Base-by-base conservation (phyloP, 23 red algal species). In the Gracilaria gracilis region DNA sequence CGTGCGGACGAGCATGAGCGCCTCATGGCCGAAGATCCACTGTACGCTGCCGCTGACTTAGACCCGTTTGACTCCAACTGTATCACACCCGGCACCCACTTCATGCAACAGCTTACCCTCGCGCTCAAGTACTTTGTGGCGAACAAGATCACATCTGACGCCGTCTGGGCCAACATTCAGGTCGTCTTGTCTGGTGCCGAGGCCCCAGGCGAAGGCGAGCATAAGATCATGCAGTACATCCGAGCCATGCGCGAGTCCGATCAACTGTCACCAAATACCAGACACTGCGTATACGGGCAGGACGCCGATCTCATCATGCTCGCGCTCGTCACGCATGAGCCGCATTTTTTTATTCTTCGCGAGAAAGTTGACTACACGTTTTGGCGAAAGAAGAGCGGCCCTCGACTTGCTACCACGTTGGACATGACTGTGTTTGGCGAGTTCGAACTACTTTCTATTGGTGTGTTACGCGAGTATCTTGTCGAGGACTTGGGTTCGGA, bases 141-240 rank as follows among this genome's bases (percentile, higher is more conserved):
- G 36, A 94, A 96, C 70, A 94, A 91, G 79, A 87, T 94, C 29
- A 83, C 93, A 15, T 90, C 95, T 34, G 88, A 88, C 57, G 59
- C 89, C 14, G 75, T 62, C 32, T 89, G 91, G 97, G 57, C 79
- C 8, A 78, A 66, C 50, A 84, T 91, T 33, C 71, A 74, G 25
- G 97, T 99, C 23, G 77, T 99, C 21, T 72, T 96, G 12, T 95
- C 93, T 25, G 95, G 94, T 14, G 80, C 97, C 5, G 90, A 99
- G 61, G 93, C 91, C 28, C 97, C 97, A 12, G 97, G 97, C 31
- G 97, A 99, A 65, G 97, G 97, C 73, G 97, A 99, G 88, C 97
- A 99, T 74, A 99, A 99, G 89, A 99, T 99, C 65, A 99, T 99
- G 91, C 91, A 99, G 53, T 94, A 94, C 67, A 99, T 99, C 67